Base-by-base conservation (phyloP, 1,139 yeast genomes). In the Schizosaccharomyces versatilis region DNA sequence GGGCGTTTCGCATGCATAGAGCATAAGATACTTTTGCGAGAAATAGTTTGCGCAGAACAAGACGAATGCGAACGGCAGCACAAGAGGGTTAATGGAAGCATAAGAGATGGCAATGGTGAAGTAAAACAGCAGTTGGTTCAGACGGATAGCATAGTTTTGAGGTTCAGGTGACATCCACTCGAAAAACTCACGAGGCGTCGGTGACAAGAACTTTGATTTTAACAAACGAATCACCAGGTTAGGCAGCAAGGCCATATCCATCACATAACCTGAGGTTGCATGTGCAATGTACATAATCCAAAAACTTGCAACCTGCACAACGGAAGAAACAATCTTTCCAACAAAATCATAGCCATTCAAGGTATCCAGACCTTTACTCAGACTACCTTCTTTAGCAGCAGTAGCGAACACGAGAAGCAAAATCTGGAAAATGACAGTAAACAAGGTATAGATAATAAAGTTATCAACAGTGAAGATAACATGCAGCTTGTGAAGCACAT, bases 211-310 rank as follows among this genome's bases (percentile, higher is more conserved):
- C 41, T 61, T 59, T 32, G 64, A 60, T 49, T 65, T 63, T 58
- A 63, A 60, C 40, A 63, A 59, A 19, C 67, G 65, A 54, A 62
- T 59, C 1, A 65, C 9, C 9, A 69, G 59, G 3, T 63, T 59
- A 53, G 67, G 41, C 2, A 66, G 62, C 57, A 69, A 72, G 12
- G 69, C 59, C 7, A 69, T 57, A 54, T 66, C 69, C 9, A 67
- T 56, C 41, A 66, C 60, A 1, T 67, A 59, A 8, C 68, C 69
- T 15, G 68, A 53, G 52, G 66, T 64, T 15, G 58, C 42, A 36
- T 69, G 64, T 36, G 70, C 57, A 36, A 69, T 59, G 57, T 68
- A 70, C 68, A 69, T 66, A 36, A 69, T 70, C 73, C 73, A 70
- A 60, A 70, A 70, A 1, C 71, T 66, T 2, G 73, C 68, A 8